Evolutionary conservation across 2,329 filamentous ascomycete genomes (phyloP), one percentile per base, ranked within the genome.

Genomic region (Lachnum nothofagi): DNA sequence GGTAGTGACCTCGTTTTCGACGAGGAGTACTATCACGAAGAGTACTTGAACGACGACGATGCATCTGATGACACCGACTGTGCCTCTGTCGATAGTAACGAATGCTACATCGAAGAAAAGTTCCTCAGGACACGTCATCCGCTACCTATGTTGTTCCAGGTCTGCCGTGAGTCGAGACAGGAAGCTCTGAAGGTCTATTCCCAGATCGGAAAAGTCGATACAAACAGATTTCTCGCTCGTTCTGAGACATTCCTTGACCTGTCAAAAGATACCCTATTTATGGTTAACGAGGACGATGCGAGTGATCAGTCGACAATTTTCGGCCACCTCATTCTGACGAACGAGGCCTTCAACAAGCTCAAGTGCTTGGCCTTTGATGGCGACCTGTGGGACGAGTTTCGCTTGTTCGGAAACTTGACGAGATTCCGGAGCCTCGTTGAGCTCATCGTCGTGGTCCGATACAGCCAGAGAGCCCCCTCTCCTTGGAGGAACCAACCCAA

Each of bases 241-340:
- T 6, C 25, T 12, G n/a, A n/a, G n/a, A n/a, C n/a, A n/a, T 29
- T 29, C 25, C 25, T 29, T 29, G 25, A 29, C 12, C 25, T 29
- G 7, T 29, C 25, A 29, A 29, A 37, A 19, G 34, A 37, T 37
- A 37, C 34, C 17, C 1, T 37, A 17, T 37, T 22, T 19, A 8
- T 37, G n/a, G 9, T 9, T 7, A 16, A 10, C 0, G 2, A 10
- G 10, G 1, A 9, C 2, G 1, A 8, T 1, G 2, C 14, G 2
- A 10, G 17, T 16, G 4, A 0, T 9, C 2, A 7, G 7, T 8
- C 2, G 4, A 20, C 34, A 3, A 8, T 37, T 9, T 37, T 37
- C 6, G 8, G 4, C 34, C 5, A 17, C 17, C 5, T 1, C 1
- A 4, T 37, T 19, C 34, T 37, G 9, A 37, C 34, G 17, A 17